A percentile compares a stretch with the other conserved stretches of the same genome.
Evolutionary conservation across 108 stramenopile species (phyloP).

Genomic region (Skeletonema grethae): DNA sequence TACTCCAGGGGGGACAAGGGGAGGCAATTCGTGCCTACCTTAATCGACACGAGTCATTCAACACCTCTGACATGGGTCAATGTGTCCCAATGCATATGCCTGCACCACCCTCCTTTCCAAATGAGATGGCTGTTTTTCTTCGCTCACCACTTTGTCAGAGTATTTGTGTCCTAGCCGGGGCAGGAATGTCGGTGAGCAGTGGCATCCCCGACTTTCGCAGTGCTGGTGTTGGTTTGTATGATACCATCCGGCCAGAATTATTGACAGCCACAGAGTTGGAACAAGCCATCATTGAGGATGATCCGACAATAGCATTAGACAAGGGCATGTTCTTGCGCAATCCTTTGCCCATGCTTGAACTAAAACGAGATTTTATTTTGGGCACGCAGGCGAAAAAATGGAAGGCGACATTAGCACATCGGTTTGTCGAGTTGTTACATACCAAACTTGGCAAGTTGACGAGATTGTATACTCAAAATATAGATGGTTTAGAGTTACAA

Average conservation of each 20-base stretch:
- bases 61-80: conserved; percentile 27
- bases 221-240: conserved; percentile 59
- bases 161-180: conserved; percentile 77
- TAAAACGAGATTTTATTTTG: conserved; percentile 82
- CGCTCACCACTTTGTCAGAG: conserved; percentile 39
- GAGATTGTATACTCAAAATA: conserved; percentile 65
- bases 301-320: conserved; percentile 70
- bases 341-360: conserved; percentile 84
- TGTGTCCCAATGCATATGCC: conserved; percentile 41
- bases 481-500: conserved; percentile 72
- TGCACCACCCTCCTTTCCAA: conserved; percentile 29
- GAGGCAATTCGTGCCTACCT: conserved; percentile 30
- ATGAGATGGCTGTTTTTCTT: conserved; percentile 44
- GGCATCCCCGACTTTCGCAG: conserved; percentile 83
- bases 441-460: conserved; percentile 58
- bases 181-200: conserved; percentile 65
- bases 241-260: conserved; percentile 56
- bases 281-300: conserved; percentile 45
- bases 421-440: conserved; percentile 82
- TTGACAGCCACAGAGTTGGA: conserved; percentile 56
- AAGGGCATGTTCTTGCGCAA: conserved; percentile 79
- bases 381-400: conserved; percentile 66
- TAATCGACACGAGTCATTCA: conserved; percentile 21
- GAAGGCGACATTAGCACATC: conserved; percentile 86
- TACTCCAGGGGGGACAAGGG: conserved; percentile 21